Conservation (phyloP, 1,284 basidiomycete genomes). For the Apiotrichum veenhuisii region DNA sequence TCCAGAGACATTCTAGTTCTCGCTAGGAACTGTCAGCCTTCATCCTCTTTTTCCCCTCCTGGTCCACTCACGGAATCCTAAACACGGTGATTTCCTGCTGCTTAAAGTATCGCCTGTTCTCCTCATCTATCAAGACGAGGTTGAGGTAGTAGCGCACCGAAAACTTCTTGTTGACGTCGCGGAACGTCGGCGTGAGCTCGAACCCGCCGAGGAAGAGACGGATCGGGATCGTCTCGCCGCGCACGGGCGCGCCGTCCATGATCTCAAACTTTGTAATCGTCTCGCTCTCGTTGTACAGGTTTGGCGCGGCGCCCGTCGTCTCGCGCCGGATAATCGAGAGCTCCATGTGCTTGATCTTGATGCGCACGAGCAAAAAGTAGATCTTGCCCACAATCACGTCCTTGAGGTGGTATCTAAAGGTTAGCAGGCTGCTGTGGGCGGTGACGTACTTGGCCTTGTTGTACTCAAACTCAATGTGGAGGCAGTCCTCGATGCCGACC, state of each 20-base stretch:
- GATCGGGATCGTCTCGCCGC: slow-evolving; percentile 97
- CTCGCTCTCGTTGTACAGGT: slow-evolving; percentile 98
- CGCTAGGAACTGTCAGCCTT: background rate
- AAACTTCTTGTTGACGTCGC: slow-evolving; percentile 99
- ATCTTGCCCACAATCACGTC: slow-evolving; percentile 99
- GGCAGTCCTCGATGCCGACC: slow-evolving; percentile 96
- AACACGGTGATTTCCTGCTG: slow-evolving; percentile 50
- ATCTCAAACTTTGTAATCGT: slow-evolving; percentile 99
- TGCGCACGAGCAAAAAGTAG: slow-evolving; percentile 95
- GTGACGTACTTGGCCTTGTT: slow-evolving; percentile 94
- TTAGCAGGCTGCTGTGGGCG: no score
- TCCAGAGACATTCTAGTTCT: slow-evolving; percentile 3
- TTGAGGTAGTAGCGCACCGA: slow-evolving; percentile 95
- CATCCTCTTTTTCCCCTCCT: background rate
- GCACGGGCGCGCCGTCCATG: slow-evolving; percentile 94
- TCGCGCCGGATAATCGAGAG: slow-evolving; percentile 95
- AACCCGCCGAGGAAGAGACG: slow-evolving; percentile 96
- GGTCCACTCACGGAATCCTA: slow-evolving; percentile 20
- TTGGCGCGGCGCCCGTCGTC: slow-evolving; percentile 91
- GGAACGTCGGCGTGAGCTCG: slow-evolving; percentile 95
- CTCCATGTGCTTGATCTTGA: slow-evolving; percentile 99
- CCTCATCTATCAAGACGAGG: slow-evolving; percentile 93
- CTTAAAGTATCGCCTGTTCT: slow-evolving; percentile 62
- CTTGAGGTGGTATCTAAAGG: slow-evolving; percentile 85
- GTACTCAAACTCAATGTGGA: slow-evolving; percentile 99